Evolutionary conservation across 2,329 filamentous ascomycete genomes (phyloP).

Genomic region (Albifimbria verrucaria): DNA sequence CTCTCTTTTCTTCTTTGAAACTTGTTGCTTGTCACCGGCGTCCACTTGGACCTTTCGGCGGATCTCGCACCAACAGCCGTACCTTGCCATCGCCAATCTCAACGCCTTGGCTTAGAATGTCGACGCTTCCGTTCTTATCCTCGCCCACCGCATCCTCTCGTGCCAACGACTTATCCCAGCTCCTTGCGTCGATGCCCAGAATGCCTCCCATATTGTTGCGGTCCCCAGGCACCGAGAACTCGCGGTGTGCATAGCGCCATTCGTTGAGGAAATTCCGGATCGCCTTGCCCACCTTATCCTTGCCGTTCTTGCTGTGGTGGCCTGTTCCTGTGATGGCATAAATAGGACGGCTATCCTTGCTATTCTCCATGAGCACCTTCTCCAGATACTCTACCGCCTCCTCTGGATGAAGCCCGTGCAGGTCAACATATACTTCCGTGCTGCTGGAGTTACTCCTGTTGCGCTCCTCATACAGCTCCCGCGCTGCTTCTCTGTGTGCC

Average conservation of each 20-base stretch:
- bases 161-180: constrained; percentile 60
- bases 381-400: constrained; percentile 95
- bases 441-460: constrained; percentile 64
- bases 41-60: constrained; percentile 53
- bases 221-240: constrained; percentile 96
- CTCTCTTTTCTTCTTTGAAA: constrained; percentile 23
- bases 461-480: constrained; percentile 87
- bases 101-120: constrained; percentile 62
- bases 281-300: constrained; percentile 96
- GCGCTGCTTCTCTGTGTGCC: constrained; percentile 89
- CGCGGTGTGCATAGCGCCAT: constrained; percentile 92
- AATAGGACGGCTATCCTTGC: constrained; percentile 67
- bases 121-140: constrained; percentile 40
- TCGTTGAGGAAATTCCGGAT: constrained; percentile 89
- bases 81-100: constrained; percentile 67
- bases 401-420: constrained; percentile 97
- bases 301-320: constrained; percentile 97
- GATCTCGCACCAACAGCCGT: constrained; percentile 59
- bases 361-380: constrained; percentile 80
- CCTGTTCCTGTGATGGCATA: constrained; percentile 97
- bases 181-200: constrained; percentile 63
- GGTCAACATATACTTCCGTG: constrained; percentile 85
- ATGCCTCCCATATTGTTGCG: constrained; percentile 77
- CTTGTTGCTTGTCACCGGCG: constrained; percentile 33
- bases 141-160: constrained; percentile 42